A percentile compares a stretch with the other conserved stretches of the same genome.
Evolutionary conservation across 768 basidiomycete species (phyloP).

Genomic region (Pleurotus eryngii): DNA sequence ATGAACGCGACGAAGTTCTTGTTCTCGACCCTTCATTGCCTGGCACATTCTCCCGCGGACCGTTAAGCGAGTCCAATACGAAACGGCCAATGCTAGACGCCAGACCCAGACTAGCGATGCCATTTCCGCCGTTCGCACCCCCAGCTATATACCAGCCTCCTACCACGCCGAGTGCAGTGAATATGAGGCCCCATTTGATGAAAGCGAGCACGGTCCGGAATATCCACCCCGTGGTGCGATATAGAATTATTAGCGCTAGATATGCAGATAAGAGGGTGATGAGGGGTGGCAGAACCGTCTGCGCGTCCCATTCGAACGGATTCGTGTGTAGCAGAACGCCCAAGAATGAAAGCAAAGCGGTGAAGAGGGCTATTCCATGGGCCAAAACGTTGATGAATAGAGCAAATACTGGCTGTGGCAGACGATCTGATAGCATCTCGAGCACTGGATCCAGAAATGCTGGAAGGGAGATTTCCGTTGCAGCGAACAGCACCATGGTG

Average conservation of each 20-base stretch:
- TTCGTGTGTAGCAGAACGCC: slow-evolving; percentile 44
- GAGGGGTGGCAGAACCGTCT: slow-evolving; percentile 69
- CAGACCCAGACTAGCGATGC: slow-evolving; percentile 32
- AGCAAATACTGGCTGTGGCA: slow-evolving; percentile 56
- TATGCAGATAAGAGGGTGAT: slow-evolving; percentile 72
- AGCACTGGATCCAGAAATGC: slow-evolving; percentile 52
- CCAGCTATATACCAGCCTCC: slow-evolving; percentile 50
- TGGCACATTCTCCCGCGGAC: slow-evolving; percentile 27
- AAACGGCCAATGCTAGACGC: slow-evolving; percentile 36
- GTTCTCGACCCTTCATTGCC: slow-evolving; percentile 21
- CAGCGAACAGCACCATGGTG: slow-evolving; percentile 1
- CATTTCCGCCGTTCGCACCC: slow-evolving; percentile 25
- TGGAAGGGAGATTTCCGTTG: slow-evolving; percentile 35
- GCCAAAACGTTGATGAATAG: slow-evolving; percentile 49
- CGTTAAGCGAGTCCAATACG: slow-evolving; percentile 41
- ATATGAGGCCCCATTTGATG: slow-evolving; percentile 72
- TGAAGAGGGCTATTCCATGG: slow-evolving; percentile 46
- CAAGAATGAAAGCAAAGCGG: slow-evolving; percentile 46
- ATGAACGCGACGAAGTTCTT: slow-evolving; percentile 8
- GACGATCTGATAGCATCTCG: slow-evolving; percentile 45
- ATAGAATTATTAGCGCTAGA: slow-evolving; percentile 71
- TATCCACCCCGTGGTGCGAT: slow-evolving; percentile 76
- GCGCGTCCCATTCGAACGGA: slow-evolving; percentile 62
- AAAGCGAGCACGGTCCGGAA: slow-evolving; percentile 65
- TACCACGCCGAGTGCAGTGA: slow-evolving; percentile 51